These are phyloP conservation scores for Neonectria magnoliae DNA, from an alignment of 2,329 filamentous ascomycete genomes.

Conservation along the genomic window DNA sequence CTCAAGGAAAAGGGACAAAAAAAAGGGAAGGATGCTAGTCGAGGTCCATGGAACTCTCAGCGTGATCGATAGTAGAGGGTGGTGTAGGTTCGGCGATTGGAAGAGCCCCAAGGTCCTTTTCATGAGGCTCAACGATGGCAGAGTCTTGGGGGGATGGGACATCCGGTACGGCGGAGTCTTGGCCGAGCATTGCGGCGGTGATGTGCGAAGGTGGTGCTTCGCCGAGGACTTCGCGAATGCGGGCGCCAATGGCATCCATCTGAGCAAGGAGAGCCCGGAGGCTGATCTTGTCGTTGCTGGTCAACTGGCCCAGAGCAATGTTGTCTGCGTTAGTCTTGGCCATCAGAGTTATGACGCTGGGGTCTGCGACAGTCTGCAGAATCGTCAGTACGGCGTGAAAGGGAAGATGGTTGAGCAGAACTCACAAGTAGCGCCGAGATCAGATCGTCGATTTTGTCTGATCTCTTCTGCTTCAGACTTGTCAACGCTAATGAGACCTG, in stretches of 20 bases:
- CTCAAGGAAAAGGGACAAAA: not conserved
- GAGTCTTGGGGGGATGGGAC: conserved; percentile 43
- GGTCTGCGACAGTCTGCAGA: conserved; percentile 56
- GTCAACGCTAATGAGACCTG: conserved; percentile 73
- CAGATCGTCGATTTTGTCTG: conserved; percentile 63
- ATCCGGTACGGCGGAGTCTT: conserved; percentile 38
- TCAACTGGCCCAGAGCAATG: conserved; percentile 53
- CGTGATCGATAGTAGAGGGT: conserved; percentile 52
- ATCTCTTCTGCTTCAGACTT: conserved; percentile 62
- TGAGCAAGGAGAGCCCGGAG: conserved; percentile 61
- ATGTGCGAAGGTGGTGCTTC: conserved; percentile 40
- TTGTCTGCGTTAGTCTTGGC: conserved; percentile 58
- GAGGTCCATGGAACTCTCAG: conserved; percentile 52
- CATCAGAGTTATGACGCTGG: conserved; percentile 58
- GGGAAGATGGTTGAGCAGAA: conserved; percentile 32
- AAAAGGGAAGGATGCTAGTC: conserved; percentile 42
- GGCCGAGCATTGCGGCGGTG: conserved; percentile 32
- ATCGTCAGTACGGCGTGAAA: conserved; percentile 24
- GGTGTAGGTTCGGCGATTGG: conserved; percentile 52
- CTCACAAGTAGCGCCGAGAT: conserved; percentile 72
- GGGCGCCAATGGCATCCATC: conserved; percentile 55
- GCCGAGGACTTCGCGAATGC: conserved; percentile 54
- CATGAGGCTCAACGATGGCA: conserved; percentile 42
- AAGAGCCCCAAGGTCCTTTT: conserved; percentile 44
- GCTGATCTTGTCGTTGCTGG: conserved; percentile 54